Percentiles rank a stretch among this genome's conserved stretches.
phyloP scores from a whole-genome alignment of 805 yeast species.

The Ogataea ganodermae region DNA sequence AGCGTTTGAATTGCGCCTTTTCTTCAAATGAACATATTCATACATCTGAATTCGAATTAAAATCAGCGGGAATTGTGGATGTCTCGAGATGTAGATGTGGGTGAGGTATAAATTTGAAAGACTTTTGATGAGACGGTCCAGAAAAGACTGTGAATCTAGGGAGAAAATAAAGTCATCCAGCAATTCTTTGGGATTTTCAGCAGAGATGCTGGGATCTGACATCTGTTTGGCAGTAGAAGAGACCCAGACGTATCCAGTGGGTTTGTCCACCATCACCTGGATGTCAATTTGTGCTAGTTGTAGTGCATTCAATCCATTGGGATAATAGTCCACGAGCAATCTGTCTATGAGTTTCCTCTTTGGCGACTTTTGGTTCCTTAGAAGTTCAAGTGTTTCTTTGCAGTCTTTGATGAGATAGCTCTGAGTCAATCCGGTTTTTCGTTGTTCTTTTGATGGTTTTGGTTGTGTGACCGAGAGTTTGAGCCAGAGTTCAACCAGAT shows the following conservation, averaged over 20 bases:
- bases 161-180: slow-evolving; percentile 36
- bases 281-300: slow-evolving; percentile 75
- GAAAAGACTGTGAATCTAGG: slow-evolving; percentile 53
- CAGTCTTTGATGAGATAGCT: slow-evolving; percentile 21
- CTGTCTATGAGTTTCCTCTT: slow-evolving; percentile 43
- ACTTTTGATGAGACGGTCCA: slow-evolving; percentile 48
- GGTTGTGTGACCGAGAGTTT: slow-evolving; percentile 35
- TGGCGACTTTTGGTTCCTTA: slow-evolving; percentile 19
- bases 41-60: slow-evolving; percentile 69
- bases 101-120: slow-evolving; percentile 55
- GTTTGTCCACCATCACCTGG: slow-evolving; percentile 61
- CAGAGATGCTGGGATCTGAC: slow-evolving; percentile 21
- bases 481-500: slow-evolving; percentile 37
- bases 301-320: slow-evolving; percentile 56
- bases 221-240: slow-evolving; percentile 46
- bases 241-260: slow-evolving; percentile 49
- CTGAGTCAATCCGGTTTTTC: slow-evolving; percentile 21
- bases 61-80: slow-evolving; percentile 61
- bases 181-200: slow-evolving; percentile 18
- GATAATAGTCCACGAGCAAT: slow-evolving; percentile 53
- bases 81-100: slow-evolving; percentile 68
- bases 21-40: slow-evolving; percentile 42
- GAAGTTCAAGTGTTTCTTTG: slow-evolving; percentile 12
- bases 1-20: slow-evolving; percentile 5
- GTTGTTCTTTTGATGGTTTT: slow-evolving; percentile 22